These are phyloP conservation scores for Corchorus capsularis DNA, from an alignment of 345 rosid species.

Conservation along the genomic window DNA sequence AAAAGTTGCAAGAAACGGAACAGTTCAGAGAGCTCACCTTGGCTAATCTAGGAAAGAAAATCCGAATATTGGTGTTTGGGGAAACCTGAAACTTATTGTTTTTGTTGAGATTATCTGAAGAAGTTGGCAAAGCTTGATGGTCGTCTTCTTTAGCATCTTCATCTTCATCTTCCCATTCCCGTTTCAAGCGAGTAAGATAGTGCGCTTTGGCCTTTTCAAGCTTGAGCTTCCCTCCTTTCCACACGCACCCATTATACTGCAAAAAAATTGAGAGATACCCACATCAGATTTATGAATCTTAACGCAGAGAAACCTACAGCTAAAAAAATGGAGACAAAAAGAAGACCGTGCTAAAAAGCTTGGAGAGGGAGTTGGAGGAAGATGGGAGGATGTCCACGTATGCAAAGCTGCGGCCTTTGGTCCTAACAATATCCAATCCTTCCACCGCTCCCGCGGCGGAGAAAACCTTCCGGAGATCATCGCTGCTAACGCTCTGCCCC, in stretches of 20 bases:
- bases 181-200: conserved; percentile 62
- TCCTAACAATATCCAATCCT: conserved; percentile 60
- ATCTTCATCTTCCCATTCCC: conserved; percentile 59
- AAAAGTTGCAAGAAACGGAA: neutral
- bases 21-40: conserved; percentile 44
- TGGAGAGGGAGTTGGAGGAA: conserved; percentile 59
- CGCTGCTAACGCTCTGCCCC: conserved; percentile 64
- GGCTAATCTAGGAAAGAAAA: conserved; percentile 71
- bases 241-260: conserved; percentile 87
- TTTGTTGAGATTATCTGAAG: conserved; percentile 25
- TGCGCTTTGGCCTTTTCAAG: conserved; percentile 90
- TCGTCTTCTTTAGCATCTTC: conserved; percentile 31
- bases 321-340: neutral
- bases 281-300: neutral
- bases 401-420: conserved; percentile 94
- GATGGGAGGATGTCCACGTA: conserved; percentile 71
- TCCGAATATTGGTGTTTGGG: conserved; percentile 43
- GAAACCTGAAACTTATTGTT: conserved; percentile 16
- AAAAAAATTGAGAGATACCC: neutral
- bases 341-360: conserved; percentile 75
- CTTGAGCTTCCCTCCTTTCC: conserved; percentile 89
- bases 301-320: neutral
- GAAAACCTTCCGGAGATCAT: conserved; percentile 62
- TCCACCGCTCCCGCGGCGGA: conserved; percentile 52
- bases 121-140: neutral